Evolutionary conservation across 345 rosid genomes (phyloP).

Genomic region (Heritiera fomes): DNA sequence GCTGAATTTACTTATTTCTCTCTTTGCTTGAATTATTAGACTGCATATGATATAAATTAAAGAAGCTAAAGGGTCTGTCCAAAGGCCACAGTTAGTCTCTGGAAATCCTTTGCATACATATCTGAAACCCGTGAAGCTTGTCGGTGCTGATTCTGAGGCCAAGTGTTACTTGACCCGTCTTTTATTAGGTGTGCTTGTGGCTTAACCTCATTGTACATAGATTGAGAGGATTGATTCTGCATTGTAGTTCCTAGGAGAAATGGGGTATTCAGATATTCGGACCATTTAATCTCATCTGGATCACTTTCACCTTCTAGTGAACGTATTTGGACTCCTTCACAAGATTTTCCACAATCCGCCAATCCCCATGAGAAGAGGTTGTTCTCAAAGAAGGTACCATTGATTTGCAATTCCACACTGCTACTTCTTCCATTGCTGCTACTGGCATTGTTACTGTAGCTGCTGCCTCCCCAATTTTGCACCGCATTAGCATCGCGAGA

Average conservation of each 20-base stretch:
- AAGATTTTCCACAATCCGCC: slow-evolving; percentile 32
- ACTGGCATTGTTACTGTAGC: too few species aligned
- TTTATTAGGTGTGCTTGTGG: slow-evolving; percentile 33
- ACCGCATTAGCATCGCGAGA: too few species aligned
- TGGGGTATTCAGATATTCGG: slow-evolving; percentile 50
- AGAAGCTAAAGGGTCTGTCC: slow-evolving; percentile 37
- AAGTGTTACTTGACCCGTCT: slow-evolving; percentile 23
- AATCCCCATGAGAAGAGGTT: slow-evolving; percentile 41
- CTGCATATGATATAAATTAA: slow-evolving; percentile 8
- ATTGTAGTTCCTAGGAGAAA: slow-evolving; percentile 34
- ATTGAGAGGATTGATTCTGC: slow-evolving; percentile 36
- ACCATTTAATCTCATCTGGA: slow-evolving; percentile 49
- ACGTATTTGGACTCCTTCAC: slow-evolving; percentile 25
- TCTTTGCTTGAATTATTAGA: slow-evolving; percentile 14
- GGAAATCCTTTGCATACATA: slow-evolving; percentile 36
- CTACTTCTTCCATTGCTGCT: too few species aligned
- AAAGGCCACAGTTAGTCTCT: slow-evolving; percentile 45
- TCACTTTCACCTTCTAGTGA: slow-evolving; percentile 21
- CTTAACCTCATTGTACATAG: slow-evolving; percentile 35
- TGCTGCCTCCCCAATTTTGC: too few species aligned
- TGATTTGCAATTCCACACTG: slow-evolving; percentile 42
- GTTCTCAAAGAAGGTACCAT: slow-evolving; percentile 37
- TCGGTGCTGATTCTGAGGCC: slow-evolving; percentile 32
- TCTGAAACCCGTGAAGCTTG: slow-evolving; percentile 36
- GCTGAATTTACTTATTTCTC: neutral